A percentile compares a stretch with the other conserved stretches of the same genome.
These are phyloP conservation scores for Coelastrella sp. DNA, from an alignment of 139 green algal species.

Conservation along the genomic window DNA sequence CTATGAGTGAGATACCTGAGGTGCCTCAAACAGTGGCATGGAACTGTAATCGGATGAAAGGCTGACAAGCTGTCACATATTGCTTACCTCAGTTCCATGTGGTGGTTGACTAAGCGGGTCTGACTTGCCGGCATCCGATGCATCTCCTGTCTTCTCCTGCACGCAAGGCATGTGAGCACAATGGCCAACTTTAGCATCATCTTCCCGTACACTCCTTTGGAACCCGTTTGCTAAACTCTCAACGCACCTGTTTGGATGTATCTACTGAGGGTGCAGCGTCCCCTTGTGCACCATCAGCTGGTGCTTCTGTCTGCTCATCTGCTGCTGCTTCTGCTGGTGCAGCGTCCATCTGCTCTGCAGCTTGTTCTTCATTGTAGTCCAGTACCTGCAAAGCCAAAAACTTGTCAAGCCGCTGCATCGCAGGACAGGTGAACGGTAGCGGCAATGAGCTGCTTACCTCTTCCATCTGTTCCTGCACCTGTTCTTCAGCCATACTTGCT, in stretches of 20 bases:
- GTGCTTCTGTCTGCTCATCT: not conserved
- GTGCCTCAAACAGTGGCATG: too few relatives aligned
- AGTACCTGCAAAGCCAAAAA: conserved; percentile 5
- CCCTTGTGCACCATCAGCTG: conserved; percentile 8
- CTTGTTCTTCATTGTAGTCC: conserved; percentile 34
- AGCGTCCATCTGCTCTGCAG: conserved; percentile 20
- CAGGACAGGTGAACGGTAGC: too few relatives aligned
- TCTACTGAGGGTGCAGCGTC: not conserved
- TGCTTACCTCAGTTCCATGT: conserved; percentile 65
- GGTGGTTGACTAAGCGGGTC: conserved; percentile 61
- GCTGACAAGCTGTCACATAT: too few relatives aligned
- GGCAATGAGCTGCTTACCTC: conserved; percentile 21
- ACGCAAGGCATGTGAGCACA: not conserved
- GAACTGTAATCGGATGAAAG: too few relatives aligned
- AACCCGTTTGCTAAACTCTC: not conserved
- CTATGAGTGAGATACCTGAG: too few relatives aligned
- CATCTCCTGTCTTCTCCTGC: conserved; percentile 20
- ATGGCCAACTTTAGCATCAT: too few relatives aligned
- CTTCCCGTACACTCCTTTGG: not conserved
- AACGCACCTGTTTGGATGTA: not conserved
- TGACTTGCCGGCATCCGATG: not conserved
- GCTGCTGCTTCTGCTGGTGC: not conserved
- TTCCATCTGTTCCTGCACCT: not conserved
- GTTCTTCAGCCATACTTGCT: conserved; percentile 6
- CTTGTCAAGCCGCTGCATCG: too few relatives aligned